These are phyloP conservation scores for Blakeslea trispora DNA, from an alignment of 371 early-diverging fungal species.

Conservation along the genomic window DNA sequence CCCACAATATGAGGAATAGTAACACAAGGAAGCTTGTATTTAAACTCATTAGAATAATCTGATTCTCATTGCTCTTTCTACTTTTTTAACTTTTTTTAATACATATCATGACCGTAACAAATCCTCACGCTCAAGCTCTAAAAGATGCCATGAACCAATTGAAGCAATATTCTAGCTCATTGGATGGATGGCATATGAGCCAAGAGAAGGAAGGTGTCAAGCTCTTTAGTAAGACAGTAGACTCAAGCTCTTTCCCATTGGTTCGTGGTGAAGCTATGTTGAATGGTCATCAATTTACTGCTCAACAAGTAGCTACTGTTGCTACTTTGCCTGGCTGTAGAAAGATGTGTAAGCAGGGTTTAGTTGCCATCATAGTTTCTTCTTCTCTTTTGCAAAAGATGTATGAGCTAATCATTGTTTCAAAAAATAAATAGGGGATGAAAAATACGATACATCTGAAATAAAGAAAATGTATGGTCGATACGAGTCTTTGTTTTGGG, in stretches of 20 bases:
- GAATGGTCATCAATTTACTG: constrained; percentile 22
- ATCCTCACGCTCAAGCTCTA: constrained; percentile 24
- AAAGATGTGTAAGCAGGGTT: constrained; percentile 30
- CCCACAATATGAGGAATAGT: neutral
- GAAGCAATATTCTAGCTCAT: constrained; percentile 22
- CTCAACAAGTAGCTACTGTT: constrained; percentile 29
- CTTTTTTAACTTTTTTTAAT: constrained; percentile 1
- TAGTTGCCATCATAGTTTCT: too few relatives aligned
- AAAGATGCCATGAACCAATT: constrained; percentile 21
- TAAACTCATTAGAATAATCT: neutral
- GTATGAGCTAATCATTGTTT: too few relatives aligned
- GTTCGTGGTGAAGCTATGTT: constrained; percentile 33
- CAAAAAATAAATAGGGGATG: constrained; percentile 37
- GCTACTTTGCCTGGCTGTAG: constrained; percentile 31
- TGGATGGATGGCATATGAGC: constrained; percentile 30
- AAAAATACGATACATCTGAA: constrained; percentile 45
- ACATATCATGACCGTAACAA: constrained; percentile 18
- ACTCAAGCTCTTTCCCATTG: constrained; percentile 20
- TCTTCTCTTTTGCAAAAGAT: too few relatives aligned
- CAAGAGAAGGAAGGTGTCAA: constrained; percentile 30
- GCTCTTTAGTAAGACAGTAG: constrained; percentile 29
- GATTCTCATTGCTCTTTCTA: neutral
- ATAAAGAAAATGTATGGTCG: constrained; percentile 35
- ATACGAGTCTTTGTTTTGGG: constrained; percentile 44
- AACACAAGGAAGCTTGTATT: neutral